Percentiles rank a stretch among this genome's conserved stretches.
Conservation (phyloP, 257 asterid genomes). For the Plantago ovata region DNA sequence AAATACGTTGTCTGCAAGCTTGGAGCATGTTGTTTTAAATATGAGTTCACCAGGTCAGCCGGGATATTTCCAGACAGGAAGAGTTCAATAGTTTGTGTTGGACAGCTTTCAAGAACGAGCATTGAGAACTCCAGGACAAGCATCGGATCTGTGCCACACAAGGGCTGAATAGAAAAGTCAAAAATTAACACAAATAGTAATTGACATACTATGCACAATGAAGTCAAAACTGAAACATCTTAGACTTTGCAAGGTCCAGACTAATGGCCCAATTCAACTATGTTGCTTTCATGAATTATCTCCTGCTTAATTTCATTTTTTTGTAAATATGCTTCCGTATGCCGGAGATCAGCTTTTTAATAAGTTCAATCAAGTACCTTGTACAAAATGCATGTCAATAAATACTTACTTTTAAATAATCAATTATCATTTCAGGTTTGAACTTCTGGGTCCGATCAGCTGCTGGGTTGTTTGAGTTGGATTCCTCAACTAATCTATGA, state of each 20-base stretch:
- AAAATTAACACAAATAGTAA: conserved; percentile 10
- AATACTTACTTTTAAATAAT: conserved; percentile 77
- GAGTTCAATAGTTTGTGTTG: conserved; percentile 85
- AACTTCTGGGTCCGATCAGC: conserved; percentile 74
- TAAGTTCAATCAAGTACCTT: background rate
- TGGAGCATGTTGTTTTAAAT: conserved; percentile 94
- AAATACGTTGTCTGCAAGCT: conserved; percentile 87
- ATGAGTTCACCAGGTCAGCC: conserved; percentile 88
- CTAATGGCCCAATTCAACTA: conserved; percentile 12
- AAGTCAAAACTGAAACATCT: conserved; percentile 2
- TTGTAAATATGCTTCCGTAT: background rate
- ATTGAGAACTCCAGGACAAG: conserved; percentile 93
- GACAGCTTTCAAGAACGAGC: conserved; percentile 94
- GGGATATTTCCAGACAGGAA: conserved; percentile 97
- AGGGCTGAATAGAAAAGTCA: conserved; percentile 54
- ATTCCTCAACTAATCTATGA: conserved; percentile 80
- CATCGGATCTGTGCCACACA: conserved; percentile 85
- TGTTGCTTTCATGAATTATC: background rate
- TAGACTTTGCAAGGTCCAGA: conserved; percentile 10
- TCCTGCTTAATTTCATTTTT: background rate
- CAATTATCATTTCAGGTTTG: conserved; percentile 92
- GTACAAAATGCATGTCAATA: conserved; percentile 12
- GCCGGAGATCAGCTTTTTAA: background rate
- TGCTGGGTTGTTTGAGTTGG: conserved; percentile 73
- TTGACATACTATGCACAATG: no score